A percentile compares a stretch with the other conserved stretches of the same genome.
These are phyloP conservation scores for Trichoderma sp. DNA, from an alignment of 2,329 filamentous ascomycete species.

Conservation along the genomic window DNA sequence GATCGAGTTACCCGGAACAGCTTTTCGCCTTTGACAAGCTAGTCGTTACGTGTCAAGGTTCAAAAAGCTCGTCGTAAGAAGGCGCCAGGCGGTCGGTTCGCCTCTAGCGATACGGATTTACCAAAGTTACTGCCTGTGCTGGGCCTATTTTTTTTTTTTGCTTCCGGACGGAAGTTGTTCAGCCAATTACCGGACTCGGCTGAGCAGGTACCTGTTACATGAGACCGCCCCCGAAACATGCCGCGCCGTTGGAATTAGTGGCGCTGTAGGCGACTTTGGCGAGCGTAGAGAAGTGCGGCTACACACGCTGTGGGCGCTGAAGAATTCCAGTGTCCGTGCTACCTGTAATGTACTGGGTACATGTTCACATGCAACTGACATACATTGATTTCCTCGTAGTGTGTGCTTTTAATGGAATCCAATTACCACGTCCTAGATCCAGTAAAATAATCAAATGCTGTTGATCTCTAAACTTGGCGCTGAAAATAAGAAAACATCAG, in stretches of 20 bases:
- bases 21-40: background rate
- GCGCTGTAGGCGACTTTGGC: background rate
- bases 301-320: background rate
- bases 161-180: background rate
- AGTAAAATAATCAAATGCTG: background rate
- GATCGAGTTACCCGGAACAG: background rate
- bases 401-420: background rate
- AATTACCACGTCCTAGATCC: background rate
- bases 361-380: background rate
- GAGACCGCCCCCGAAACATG: background rate
- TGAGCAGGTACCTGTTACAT: background rate
- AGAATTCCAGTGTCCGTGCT: background rate
- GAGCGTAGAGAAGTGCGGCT: background rate
- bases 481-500: background rate
- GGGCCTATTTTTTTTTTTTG: background rate
- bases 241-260: background rate
- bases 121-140: background rate
- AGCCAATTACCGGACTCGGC: background rate
- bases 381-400: background rate
- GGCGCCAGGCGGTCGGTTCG: background rate
- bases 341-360: background rate
- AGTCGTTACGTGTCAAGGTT: background rate
- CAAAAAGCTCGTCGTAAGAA: background rate
- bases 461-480: background rate
- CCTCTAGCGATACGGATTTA: background rate